Base-by-base conservation (phyloP, 2,329 filamentous ascomycete genomes). In the Epichloe glyceriae region DNA sequence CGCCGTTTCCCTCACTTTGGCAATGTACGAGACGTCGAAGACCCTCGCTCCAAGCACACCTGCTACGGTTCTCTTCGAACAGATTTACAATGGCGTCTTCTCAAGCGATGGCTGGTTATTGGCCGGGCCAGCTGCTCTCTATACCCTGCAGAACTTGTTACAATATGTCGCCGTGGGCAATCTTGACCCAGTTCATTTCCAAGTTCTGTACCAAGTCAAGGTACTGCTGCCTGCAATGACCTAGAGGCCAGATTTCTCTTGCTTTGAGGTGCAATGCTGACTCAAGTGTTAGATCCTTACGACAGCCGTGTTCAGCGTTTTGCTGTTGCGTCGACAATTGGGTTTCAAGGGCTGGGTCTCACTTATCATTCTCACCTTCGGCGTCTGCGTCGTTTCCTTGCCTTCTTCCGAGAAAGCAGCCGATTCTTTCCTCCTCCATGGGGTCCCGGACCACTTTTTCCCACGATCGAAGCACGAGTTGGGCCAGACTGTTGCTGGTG, bases 41-140 rank as follows among this genome's bases (percentile, higher is more conserved):
- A 85, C 80, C 8, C 74, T 88, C 8, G 85, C 88, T 5, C 81
- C 88, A 7, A 86, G 86, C 34, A 87, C 87, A 20, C 86, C 88
- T 2, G 85, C 85, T 19, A 88, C 87, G 0, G 81, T 87, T 1
- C 75, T 96, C 17, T 87, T 94, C 62, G 78, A 83, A 60, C 84
- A 88, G 61, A 80, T 97, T 22, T 86, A 83, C 61, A 82, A 80
- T 59, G 80, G 83, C 33, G 85, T 96, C 15, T 95, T 97, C 63
- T 84, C 85, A 0, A 84, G 85, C 10, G 93, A 97, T 63, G 89
- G 89, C 58, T 97, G 91, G 91, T 95, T 95, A 67, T 71, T 98
- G 56, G 88, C 88, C 8, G 82, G 97, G 41, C 93, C 91, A 0
- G 93, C 91, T 4, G 76, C 82, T 4, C 74, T 97, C 2, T 97